These are phyloP conservation scores for Begonia fuchsioides DNA, from an alignment of 306 rosid genomes.

Conservation along the genomic window DNA sequence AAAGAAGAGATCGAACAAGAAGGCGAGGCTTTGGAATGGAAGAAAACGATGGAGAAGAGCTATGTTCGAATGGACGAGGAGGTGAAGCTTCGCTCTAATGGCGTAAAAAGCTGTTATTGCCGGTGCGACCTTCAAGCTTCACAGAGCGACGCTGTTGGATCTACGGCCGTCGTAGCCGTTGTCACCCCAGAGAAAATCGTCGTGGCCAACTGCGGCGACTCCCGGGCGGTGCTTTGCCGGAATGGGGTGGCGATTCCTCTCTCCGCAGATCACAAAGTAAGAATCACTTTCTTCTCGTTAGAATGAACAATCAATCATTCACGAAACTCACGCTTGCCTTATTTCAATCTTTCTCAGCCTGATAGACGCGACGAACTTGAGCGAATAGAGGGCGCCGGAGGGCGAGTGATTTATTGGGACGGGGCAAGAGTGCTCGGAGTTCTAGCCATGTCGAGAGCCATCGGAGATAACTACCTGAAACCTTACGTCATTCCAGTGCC, in stretches of 20 bases:
- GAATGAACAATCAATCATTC: not conserved
- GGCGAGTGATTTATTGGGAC: constrained; percentile 86
- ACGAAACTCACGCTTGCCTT: no score
- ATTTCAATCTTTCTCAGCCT: constrained; percentile 29
- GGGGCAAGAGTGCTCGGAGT: constrained; percentile 86
- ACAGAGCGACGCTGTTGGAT: constrained; percentile 79
- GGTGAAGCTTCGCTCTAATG: constrained; percentile 9
- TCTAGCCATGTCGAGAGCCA: constrained; percentile 81
- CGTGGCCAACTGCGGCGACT: constrained; percentile 84
- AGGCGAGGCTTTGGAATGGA: constrained; percentile 17
- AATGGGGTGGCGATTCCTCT: constrained; percentile 51
- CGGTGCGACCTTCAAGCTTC: constrained; percentile 46
- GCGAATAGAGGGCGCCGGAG: constrained; percentile 66
- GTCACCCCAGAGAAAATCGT: constrained; percentile 42
- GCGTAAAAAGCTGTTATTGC: constrained; percentile 10
- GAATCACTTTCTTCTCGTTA: not conserved
- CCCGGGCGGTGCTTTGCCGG: constrained; percentile 84
- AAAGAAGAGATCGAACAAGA: constrained; percentile 20
- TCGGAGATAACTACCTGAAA: constrained; percentile 70
- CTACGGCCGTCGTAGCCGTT: constrained; percentile 61
- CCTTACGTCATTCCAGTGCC: constrained; percentile 86
- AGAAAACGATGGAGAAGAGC: constrained; percentile 24
- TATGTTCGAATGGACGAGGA: constrained; percentile 29
- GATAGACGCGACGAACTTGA: constrained; percentile 75
- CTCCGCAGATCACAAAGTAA: constrained; percentile 78